Conservation (phyloP, 1,284 basidiomycete species). For the Cutaneotrichosporon spelunceum region DNA sequence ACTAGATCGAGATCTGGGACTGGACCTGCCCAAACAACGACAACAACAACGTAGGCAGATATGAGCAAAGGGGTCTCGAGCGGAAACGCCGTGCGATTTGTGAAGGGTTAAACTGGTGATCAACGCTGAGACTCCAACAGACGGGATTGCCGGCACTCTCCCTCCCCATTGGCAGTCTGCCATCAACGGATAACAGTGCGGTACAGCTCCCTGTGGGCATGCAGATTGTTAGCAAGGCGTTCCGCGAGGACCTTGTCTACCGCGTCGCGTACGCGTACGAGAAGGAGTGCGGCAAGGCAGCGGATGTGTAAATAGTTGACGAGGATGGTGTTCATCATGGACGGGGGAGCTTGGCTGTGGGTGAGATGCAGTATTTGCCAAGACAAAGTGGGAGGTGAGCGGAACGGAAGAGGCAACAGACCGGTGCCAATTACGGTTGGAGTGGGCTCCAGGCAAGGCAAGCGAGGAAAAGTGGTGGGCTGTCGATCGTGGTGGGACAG, state of each 20-base stretch:
- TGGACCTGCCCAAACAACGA: neutral
- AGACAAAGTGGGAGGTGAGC: neutral
- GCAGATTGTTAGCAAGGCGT: conserved; percentile 48
- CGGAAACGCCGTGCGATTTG: conserved; percentile 4
- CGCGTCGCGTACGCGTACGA: conserved; percentile 49
- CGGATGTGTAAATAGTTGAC: neutral
- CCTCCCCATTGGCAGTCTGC: conserved; percentile 46
- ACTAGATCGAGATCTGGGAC: too few species aligned
- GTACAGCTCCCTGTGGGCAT: conserved; percentile 48
- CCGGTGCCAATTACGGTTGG: too few species aligned
- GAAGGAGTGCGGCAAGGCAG: conserved; percentile 23
- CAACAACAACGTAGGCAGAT: too few species aligned
- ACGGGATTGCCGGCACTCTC: conserved; percentile 49
- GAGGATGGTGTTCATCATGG: too few species aligned
- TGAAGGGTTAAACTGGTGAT: neutral
- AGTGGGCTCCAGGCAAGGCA: too few species aligned
- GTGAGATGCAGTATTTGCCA: neutral
- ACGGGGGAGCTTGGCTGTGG: too few species aligned
- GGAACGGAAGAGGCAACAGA: too few species aligned
- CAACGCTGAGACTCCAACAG: conserved; percentile 20
- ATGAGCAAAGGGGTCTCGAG: neutral
- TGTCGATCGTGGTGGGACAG: too few species aligned
- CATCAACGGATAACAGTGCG: conserved; percentile 38
- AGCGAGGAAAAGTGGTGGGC: too few species aligned
- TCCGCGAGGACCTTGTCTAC: conserved; percentile 47